phyloP scores from a whole-genome alignment of 2,329 filamentous ascomycete species.

The Botrytis cinerea region DNA sequence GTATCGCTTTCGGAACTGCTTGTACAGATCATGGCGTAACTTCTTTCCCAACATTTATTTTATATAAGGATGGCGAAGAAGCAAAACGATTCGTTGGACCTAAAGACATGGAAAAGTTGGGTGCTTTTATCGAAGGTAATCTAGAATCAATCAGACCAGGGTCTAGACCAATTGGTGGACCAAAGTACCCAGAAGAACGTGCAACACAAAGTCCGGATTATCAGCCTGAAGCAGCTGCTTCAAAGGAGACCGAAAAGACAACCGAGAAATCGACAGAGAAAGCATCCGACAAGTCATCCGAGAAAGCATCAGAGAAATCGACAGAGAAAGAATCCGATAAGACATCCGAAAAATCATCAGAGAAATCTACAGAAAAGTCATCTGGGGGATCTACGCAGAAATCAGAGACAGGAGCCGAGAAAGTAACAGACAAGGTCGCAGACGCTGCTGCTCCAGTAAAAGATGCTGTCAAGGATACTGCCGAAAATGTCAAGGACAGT shows the following conservation, averaged over 20 bases:
- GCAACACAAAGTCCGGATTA: constrained; percentile 48
- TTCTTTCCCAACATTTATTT: constrained; percentile 73
- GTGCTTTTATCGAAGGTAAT: constrained; percentile 70
- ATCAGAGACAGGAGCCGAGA: constrained; percentile 1
- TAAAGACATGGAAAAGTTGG: constrained; percentile 67
- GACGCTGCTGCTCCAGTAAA: constrained; percentile 3
- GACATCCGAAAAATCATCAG: not conserved
- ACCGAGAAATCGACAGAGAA: constrained; percentile 32
- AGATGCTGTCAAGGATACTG: not conserved
- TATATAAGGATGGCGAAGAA: constrained; percentile 78
- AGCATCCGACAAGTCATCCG: not conserved
- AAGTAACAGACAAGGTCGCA: not conserved
- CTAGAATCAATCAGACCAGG: constrained; percentile 80
- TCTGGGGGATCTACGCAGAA: not conserved
- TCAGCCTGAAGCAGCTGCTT: constrained; percentile 27
- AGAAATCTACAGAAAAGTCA: constrained; percentile 8
- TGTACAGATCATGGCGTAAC: constrained; percentile 68
- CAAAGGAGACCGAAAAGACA: constrained; percentile 27
- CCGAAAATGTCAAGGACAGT: not conserved
- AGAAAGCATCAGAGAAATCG: constrained; percentile 2
- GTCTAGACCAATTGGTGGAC: constrained; percentile 61
- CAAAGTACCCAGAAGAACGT: constrained; percentile 69
- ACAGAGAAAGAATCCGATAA: not conserved
- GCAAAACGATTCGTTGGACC: constrained; percentile 64
- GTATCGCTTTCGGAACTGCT: constrained; percentile 76